Evolutionary conservation across 2,329 filamentous ascomycete species (phyloP).

Genomic region (Beauveria medogensis): DNA sequence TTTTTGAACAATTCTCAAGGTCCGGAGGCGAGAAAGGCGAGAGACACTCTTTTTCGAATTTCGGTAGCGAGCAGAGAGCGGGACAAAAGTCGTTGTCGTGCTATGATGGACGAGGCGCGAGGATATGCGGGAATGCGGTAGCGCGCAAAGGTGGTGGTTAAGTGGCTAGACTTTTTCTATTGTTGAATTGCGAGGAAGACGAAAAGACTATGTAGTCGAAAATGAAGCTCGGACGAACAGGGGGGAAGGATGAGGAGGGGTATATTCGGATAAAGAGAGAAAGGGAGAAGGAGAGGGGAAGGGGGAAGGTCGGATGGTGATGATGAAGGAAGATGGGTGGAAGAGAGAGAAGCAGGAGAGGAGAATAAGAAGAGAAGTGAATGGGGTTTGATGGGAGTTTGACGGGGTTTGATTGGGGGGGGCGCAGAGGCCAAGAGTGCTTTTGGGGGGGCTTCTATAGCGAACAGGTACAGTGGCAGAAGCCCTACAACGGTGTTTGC

Average conservation of each 20-base stretch:
- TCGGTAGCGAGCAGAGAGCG: neutral
- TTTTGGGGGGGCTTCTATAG: too few relatives aligned
- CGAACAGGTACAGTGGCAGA: too few relatives aligned
- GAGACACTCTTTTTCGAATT: neutral
- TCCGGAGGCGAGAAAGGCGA: neutral
- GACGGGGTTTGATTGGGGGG: too few relatives aligned
- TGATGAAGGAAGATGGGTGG: conserved; percentile 24
- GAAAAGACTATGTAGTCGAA: conserved; percentile 17
- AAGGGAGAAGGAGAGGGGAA: conserved; percentile 19
- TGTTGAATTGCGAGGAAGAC: conserved; percentile 19
- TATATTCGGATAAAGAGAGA: conserved; percentile 20
- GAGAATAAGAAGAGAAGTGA: conserved; percentile 21
- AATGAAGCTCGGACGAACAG: conserved; percentile 13
- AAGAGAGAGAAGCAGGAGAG: conserved; percentile 22
- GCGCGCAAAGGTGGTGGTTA: neutral
- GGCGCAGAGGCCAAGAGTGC: too few relatives aligned
- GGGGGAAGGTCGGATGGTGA: conserved; percentile 20
- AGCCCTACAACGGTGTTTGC: too few relatives aligned
- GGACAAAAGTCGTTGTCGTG: neutral
- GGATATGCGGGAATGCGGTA: neutral
- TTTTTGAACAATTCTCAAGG: neutral
- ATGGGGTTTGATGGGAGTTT: too few relatives aligned
- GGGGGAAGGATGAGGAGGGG: conserved; percentile 21
- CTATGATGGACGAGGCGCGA: neutral
- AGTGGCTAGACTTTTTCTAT: conserved; percentile 16